Evolutionary conservation across 345 rosid species (phyloP), one percentile per base, ranked within the genome.

Genomic region (Citrus australasica): DNA sequence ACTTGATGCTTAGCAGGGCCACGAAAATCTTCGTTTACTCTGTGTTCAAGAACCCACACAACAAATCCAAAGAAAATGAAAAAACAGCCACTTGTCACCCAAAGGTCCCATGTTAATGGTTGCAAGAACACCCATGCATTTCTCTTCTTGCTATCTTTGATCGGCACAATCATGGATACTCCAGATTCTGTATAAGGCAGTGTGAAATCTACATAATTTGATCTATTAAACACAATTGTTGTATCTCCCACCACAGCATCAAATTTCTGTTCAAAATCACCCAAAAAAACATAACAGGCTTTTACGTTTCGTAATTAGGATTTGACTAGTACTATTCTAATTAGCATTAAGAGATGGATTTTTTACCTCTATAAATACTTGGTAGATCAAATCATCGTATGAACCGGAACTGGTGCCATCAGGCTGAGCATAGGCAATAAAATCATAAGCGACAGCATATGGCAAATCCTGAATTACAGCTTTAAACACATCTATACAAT

Each of bases 21-120:
- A 0, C 81, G 75, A n/a, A 93, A 93, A 59, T 92, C 98, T 56
- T 85, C 79, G 62, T 92, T 93, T 10, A 90, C 79, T 67, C 89
- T 82, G 30, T 91, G 94, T 73, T 95, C 94, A 25, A 95, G 89
- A 16, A 87, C 69, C 98, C 98, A 93, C 9, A 95, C 83, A 1
- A 84, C 85, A 19, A 88, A 87, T 16, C 91, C 97, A 35, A 89
- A 87, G 69, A 84, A 78, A 5, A 93, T 33, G 37, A 90, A 92
- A 74, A 88, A 92, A 61, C 89, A 70, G 56, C 68, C 81, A 7
- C 78, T 89, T 1, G 89, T 80, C n/a, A 87, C 64, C 98, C 98
- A 90, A 28, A 95, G 87, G 3, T 86, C 85, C 86, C 83, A 82
- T 32, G 88, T 89, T 76, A 93, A 75, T 5, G 98, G 97, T 82